A percentile compares a stretch with the other conserved stretches of the same genome.
Conservation (phyloP, 495 filamentous ascomycete species). For the Trichoderma reesei region DNA sequence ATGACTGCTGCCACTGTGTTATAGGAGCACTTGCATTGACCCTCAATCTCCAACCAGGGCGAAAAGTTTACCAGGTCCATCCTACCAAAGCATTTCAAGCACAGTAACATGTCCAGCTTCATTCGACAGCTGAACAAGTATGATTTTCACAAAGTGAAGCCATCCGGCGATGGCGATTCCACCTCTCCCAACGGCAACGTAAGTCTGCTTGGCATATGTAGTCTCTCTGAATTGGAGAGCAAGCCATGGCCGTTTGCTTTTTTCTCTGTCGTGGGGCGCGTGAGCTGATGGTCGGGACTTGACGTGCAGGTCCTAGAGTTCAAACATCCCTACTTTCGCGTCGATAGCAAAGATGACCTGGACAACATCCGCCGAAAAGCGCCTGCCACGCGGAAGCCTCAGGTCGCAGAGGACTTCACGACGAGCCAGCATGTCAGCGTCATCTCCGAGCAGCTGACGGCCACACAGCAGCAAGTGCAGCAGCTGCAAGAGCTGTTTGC, state of each 20-base stretch:
- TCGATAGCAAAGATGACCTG: conserved; percentile 89
- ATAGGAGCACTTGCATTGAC: not conserved
- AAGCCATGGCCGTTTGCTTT: conserved; percentile 9
- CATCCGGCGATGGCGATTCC: conserved; percentile 3
- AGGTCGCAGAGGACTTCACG: conserved; percentile 61
- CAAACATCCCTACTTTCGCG: conserved; percentile 92
- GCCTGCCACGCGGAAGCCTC: conserved; percentile 75
- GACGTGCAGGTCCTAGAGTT: conserved; percentile 54
- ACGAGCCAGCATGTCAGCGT: conserved; percentile 74
- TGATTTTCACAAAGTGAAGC: conserved; percentile 95
- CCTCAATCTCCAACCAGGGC: conserved; percentile 49
- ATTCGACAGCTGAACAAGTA: conserved; percentile 99
- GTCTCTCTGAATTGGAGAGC: no score
- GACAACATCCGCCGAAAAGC: conserved; percentile 97
- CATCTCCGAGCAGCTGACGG: conserved; percentile 76
- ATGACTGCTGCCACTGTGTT: not conserved
- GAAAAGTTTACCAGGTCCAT: conserved; percentile 98
- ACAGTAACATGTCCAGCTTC: conserved; percentile 98
- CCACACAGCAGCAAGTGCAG: conserved; percentile 86
- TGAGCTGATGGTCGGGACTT: not conserved
- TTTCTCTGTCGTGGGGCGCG: conserved; percentile 39
- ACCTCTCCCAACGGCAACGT: not conserved
- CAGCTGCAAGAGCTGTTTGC: conserved; percentile 75
- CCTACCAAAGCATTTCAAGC: conserved; percentile 97
- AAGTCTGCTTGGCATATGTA: conserved; percentile 9